Evolutionary conservation across 306 rosid genomes (phyloP).

Genomic region (Vigna trinervia): DNA sequence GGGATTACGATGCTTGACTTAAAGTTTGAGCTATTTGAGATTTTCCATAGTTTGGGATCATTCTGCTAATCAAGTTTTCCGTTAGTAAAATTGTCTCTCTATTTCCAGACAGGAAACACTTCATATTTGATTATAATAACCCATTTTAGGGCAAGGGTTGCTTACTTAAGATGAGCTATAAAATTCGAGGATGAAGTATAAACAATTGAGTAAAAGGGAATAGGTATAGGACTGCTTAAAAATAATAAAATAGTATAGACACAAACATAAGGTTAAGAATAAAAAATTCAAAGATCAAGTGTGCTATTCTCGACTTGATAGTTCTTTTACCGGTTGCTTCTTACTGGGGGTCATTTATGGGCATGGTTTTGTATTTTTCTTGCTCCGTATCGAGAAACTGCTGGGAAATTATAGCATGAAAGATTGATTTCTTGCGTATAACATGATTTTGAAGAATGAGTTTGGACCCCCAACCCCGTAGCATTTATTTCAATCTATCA

Average conservation of each 20-base stretch:
- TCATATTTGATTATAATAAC: background rate
- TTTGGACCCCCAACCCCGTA: background rate
- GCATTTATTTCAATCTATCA: constrained; percentile 1
- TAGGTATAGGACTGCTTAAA: background rate
- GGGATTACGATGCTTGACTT: background rate
- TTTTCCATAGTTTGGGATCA: constrained; percentile 9
- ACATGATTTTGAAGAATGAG: constrained; percentile 12
- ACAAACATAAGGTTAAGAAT: background rate
- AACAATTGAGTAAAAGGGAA: constrained; percentile 13
- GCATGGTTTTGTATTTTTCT: background rate
- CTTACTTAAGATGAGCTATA: constrained; percentile 8
- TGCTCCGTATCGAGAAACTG: background rate
- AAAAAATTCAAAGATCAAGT: background rate
- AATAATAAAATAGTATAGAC: background rate
- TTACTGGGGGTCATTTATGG: background rate
- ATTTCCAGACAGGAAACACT: constrained; percentile 14
- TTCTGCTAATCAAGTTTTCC: background rate
- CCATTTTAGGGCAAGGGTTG: background rate
- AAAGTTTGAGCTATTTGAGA: background rate
- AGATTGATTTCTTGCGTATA: background rate
- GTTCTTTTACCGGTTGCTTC: background rate
- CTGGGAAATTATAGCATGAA: constrained; percentile 22
- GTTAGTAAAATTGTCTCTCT: background rate
- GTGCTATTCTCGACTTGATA: background rate
- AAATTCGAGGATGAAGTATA: background rate